Evolutionary conservation across 768 basidiomycete genomes (phyloP), one percentile per base, ranked within the genome.

Genomic region (Gloeopeniophorella convolvens): DNA sequence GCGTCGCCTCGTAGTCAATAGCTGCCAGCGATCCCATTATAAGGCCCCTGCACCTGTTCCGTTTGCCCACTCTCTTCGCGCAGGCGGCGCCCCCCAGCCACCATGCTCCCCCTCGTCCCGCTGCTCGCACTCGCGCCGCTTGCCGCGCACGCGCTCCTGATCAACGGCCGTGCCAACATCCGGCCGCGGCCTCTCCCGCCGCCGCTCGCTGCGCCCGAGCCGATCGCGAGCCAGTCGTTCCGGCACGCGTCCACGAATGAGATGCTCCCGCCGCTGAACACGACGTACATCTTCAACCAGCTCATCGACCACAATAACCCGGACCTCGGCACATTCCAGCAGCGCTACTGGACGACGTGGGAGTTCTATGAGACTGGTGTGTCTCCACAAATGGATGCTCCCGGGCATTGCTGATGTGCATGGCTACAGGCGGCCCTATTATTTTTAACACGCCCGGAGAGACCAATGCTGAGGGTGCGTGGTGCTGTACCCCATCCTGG

Each of bases 281-380:
- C 61, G 24, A 62, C 70, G 5, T 85, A 79, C 63, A 64, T 62
- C 50, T 85, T 85, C 59, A 75, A 83, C 57, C 70, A 72, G 54
- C 60, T 71, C 42, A 66, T 83, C 51, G 75, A 79, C 59, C 78
- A 78, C 61, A 71, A 62, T 28, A 65, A 78, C 53, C 78, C 82
- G n/a, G 67, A 71, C 23, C 66, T 77, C 18, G 85, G 85, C 16
- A 87, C 83, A n/a, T 89, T 89, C 66, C 70, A 79, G 61, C 85
- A 87, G 65, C 76, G 85, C 30, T 87, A 74, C 65, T 87, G 83
- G 83, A 71, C 77, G 51, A 78, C 78, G 26, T 83, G 71, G 64
- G 80, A 86, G 62, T 83, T 71, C 58, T 86, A 86, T 56, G 69
- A 81, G 62, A 30, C 48, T 11, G 66, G 66, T 68, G 31, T 27